Evolutionary conservation across 208 protist genomes (phyloP).

Genomic region (Lotmaria passim): DNA sequence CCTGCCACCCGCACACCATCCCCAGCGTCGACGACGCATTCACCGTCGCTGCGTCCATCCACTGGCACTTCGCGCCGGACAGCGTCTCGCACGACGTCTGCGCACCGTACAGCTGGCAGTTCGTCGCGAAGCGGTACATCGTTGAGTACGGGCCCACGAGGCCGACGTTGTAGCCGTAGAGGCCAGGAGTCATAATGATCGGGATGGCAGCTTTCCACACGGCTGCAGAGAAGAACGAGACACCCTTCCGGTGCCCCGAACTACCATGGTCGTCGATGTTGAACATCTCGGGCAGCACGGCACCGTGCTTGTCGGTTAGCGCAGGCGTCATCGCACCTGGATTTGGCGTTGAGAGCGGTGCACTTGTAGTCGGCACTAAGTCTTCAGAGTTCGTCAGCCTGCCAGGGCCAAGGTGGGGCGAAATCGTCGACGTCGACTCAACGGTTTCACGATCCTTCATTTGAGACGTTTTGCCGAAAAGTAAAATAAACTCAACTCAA

Average conservation of each 20-base stretch:
- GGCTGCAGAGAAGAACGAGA: neutral
- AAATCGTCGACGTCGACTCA: neutral
- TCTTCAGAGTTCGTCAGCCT: neutral
- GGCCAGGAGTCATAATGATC: slow-evolving; percentile 30
- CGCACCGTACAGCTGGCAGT: slow-evolving; percentile 42
- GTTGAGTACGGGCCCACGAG: slow-evolving; percentile 40
- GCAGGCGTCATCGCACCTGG: neutral
- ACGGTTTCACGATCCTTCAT: neutral
- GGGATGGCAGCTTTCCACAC: slow-evolving; percentile 34
- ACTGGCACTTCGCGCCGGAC: slow-evolving; percentile 23
- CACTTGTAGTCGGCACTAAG: neutral
- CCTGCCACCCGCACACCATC: slow-evolving; percentile 31
- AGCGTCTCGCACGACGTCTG: slow-evolving; percentile 22
- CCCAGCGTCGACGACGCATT: slow-evolving; percentile 14
- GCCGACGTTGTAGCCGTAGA: slow-evolving; percentile 51
- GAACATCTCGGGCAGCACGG: neutral
- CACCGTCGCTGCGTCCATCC: slow-evolving; percentile 14
- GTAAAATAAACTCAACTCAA: no score
- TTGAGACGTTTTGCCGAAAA: no score
- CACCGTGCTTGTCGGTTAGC: neutral
- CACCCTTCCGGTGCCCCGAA: neutral
- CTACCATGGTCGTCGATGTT: neutral
- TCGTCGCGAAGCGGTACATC: slow-evolving; percentile 39
- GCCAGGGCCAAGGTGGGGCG: neutral
- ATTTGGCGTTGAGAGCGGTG: neutral